Evolutionary conservation across 768 basidiomycete species (phyloP), one percentile per base, ranked within the genome.

Genomic region (Leccinum arenicola): DNA sequence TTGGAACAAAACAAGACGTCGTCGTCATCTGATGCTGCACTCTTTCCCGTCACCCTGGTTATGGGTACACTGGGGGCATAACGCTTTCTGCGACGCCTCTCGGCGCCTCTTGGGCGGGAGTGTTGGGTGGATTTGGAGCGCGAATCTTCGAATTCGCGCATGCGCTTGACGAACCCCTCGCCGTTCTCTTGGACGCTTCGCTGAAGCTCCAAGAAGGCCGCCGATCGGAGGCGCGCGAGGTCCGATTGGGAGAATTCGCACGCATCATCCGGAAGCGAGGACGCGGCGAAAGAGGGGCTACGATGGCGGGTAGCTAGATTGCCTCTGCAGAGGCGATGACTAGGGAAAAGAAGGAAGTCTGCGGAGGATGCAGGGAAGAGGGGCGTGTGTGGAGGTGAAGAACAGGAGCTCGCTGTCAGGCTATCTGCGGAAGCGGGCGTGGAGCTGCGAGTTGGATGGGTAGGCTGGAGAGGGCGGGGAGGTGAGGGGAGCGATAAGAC

Each of bases 111-210:
- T 55, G 75, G 70, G 47, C 76, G 77, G 36, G 70, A 70, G 57
- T 74, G 72, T 14, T 73, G 68, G 53, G 70, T 74, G 35, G 75
- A 74, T 58, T 74, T 73, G 38, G 80, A 80, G 56, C 83, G 77
- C 25, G 78, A 76, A 52, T 77, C 73, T 70, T 90, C 88, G 67
- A 84, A 87, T 62, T 88, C 84, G 56, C 85, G 85, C 88, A 91
- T 90, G 54, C 85, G 84, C 57, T 77, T 81, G 12, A 91, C 80
- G 51, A 90, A 78, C 7, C 84, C 83, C 64, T 90, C 87, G 19
- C 85, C 87, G 61, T 77, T 84, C 63, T 88, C 82, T 29, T 78
- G 77, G 21, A 90, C 78, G 61, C 82, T 87, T 65, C 79, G 77
- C 48, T 78, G 83, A 40, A 91, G 80, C 62, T 88, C 86, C 71